Evolutionary conservation across 768 basidiomycete species (phyloP).

Genomic region (Xerocomellus amylosporus): DNA sequence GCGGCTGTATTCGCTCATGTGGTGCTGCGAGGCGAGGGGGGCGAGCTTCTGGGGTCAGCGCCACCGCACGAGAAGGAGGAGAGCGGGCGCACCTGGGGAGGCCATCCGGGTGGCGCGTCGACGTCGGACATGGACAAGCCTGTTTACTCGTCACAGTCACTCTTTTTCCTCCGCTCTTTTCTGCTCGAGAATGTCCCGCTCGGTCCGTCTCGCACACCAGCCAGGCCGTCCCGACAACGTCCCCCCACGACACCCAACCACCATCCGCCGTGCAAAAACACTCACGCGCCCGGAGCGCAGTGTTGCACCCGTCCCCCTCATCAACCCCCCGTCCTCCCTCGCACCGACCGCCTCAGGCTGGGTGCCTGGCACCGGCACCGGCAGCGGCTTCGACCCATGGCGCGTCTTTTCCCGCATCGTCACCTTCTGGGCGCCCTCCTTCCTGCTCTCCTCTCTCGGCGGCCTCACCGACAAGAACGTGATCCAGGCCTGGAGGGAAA

Average conservation of each 20-base stretch:
- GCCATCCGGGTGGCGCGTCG: constrained; percentile 19
- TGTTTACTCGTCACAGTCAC: not conserved
- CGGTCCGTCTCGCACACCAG: constrained; percentile 17
- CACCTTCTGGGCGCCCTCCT: constrained; percentile 89
- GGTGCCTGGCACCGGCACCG: constrained; percentile 32
- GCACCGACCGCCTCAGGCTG: constrained; percentile 38
- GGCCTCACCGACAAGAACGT: constrained; percentile 77
- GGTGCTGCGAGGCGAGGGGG: constrained; percentile 70
- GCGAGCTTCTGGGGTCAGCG: constrained; percentile 40
- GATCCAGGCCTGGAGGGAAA: constrained; percentile 96
- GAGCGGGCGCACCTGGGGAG: constrained; percentile 15
- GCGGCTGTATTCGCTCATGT: constrained; percentile 65
- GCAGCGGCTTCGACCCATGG: constrained; percentile 59
- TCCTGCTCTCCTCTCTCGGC: constrained; percentile 68
- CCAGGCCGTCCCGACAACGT: constrained; percentile 39
- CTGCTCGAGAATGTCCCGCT: constrained; percentile 20
- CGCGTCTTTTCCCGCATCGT: constrained; percentile 71
- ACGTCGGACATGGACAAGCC: constrained; percentile 10
- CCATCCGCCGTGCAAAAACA: constrained; percentile 88
- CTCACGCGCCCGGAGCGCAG: constrained; percentile 94
- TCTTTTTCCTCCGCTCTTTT: not conserved
- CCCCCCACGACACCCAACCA: constrained; percentile 57
- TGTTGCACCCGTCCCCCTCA: constrained; percentile 91
- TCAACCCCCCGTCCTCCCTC: constrained; percentile 68
- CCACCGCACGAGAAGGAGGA: not conserved